These are phyloP conservation scores for Xenoacremonium recifei DNA, from an alignment of 2,329 filamentous ascomycete genomes.

Conservation along the genomic window DNA sequence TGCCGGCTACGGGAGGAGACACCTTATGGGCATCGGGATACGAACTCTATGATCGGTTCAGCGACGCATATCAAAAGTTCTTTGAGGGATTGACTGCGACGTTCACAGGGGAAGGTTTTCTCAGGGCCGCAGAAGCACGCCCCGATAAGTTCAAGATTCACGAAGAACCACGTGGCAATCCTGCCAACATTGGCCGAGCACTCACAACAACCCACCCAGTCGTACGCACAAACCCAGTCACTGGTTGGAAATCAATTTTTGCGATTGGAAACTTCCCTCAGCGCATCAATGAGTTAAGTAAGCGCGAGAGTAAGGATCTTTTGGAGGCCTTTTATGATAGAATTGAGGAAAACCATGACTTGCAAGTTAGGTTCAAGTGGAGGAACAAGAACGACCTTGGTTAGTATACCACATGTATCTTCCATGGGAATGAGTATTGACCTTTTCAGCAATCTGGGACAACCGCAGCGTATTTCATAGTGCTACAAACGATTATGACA, in stretches of 20 bases:
- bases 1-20: constrained; percentile 56
- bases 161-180: constrained; percentile 43
- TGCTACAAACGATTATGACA: constrained; percentile 53
- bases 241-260: constrained; percentile 56
- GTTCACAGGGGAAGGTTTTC: constrained; percentile 50
- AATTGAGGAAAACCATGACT: constrained; percentile 54
- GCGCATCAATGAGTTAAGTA: constrained; percentile 49
- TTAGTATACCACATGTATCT: constrained; percentile 7
- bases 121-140: constrained; percentile 38
- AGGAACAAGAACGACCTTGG: constrained; percentile 42
- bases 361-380: constrained; percentile 50
- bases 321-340: constrained; percentile 51
- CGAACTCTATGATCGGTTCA: constrained; percentile 64
- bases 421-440: constrained; percentile 1
- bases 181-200: constrained; percentile 47
- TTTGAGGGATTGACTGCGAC: constrained; percentile 58
- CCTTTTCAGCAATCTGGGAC: constrained; percentile 52
- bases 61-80: constrained; percentile 53
- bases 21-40: constrained; percentile 69
- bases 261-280: constrained; percentile 50
- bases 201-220: constrained; percentile 54
- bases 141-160: constrained; percentile 45
- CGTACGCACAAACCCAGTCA: constrained; percentile 56
- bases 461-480: constrained; percentile 56
- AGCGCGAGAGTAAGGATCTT: constrained; percentile 47